Evolutionary conservation across 2,329 filamentous ascomycete species (phyloP), one percentile per base, ranked within the genome.

Genomic region (Aureobasidium sp.): DNA sequence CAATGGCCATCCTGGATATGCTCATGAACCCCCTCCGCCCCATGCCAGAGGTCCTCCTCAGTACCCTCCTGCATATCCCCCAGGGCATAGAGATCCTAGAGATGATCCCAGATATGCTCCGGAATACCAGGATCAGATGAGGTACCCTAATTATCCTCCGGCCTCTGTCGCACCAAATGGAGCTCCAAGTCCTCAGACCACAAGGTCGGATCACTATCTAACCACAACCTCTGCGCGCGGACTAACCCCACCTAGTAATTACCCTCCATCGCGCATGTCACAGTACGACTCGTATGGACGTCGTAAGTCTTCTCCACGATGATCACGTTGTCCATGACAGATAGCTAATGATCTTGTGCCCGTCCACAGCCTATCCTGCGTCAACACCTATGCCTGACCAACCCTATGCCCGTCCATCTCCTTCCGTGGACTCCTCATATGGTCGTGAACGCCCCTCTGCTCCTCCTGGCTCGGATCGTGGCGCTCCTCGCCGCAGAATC

Each of bases 41-140:
- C 60, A 62, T 32, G 34, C 48, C 8, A 62, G 60, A 44, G 34
- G 42, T 12, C 41, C 50, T 27, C 50, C 60, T 13, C 68, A 59
- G 56, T 67, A 56, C 65, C 68, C 41, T 59, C 64, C 12, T 8
- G 47, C 41, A 12, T 62, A 61, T 20, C 44, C 26, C 23, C 13
- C 36, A 20, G 53, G 39, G 5, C 47, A 56, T 41, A 67, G 51
- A 63, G 62, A 69, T 69, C 53, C 63, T 64, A 42, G 64, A 63
- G 62, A 68, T 68, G 64, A 66, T 48, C 32, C 51, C 34, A 62
- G 65, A 47, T 53, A 59, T 56, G 29, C 32, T 13, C 61, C 41
- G 37, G 61, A 57, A 27, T 67, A 67, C 42, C 69, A 70, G 66
- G 71, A 72, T 44, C 68, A 55, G 68, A 62, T 72, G 70, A 64